A percentile compares a stretch with the other conserved stretches of the same genome.
Evolutionary conservation across 495 filamentous ascomycete species (phyloP).

Genomic region (Wilcoxina mikolae): DNA sequence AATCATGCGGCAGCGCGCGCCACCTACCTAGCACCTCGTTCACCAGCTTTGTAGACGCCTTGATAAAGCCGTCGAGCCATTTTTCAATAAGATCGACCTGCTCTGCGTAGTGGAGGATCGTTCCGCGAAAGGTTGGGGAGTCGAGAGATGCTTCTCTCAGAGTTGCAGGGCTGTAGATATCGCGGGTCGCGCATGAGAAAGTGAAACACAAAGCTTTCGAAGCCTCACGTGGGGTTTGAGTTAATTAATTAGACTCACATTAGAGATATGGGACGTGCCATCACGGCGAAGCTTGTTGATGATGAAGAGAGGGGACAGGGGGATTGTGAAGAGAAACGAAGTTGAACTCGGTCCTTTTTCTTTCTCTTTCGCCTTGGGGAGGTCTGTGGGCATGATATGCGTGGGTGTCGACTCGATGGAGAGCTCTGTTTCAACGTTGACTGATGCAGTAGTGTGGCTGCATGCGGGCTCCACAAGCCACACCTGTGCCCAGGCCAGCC

Average conservation of each 20-base stretch:
- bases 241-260: too few species aligned
- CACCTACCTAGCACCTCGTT: slow-evolving; percentile 60
- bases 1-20: slow-evolving; percentile 1
- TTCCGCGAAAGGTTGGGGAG: slow-evolving; percentile 85
- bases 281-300: too few species aligned
- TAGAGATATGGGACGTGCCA: too few species aligned
- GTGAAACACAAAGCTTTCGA: too few species aligned
- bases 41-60: slow-evolving; percentile 58
- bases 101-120: slow-evolving; percentile 74
- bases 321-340: background rate
- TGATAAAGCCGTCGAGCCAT: slow-evolving; percentile 83
- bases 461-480: too few species aligned
- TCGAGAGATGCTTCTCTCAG: slow-evolving; percentile 92
- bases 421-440: too few species aligned
- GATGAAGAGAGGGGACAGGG: too few species aligned
- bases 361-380: too few species aligned
- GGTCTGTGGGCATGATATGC: too few species aligned
- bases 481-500: too few species aligned
- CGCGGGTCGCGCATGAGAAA: background rate
- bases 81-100: slow-evolving; percentile 82
- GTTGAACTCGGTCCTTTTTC: background rate
- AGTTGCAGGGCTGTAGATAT: slow-evolving; percentile 58
- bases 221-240: background rate
- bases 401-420: too few species aligned
- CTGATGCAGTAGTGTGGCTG: too few species aligned